These are phyloP conservation scores for Pelargonium cotyledonis DNA, from an alignment of 441 rosid genomes.

Conservation along the genomic window DNA sequence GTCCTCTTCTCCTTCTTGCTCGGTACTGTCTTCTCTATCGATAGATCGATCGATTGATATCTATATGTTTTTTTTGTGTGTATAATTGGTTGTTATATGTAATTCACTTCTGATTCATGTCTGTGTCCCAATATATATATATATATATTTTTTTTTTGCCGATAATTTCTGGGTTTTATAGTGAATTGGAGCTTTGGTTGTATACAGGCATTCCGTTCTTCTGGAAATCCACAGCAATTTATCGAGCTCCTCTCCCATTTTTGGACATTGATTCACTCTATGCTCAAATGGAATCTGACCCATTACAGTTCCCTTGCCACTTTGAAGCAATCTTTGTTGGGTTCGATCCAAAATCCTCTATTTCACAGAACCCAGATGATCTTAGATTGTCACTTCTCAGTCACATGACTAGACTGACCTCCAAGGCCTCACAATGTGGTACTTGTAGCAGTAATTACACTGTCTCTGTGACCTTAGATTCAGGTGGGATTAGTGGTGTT, in stretches of 20 bases:
- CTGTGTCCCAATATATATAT: background rate
- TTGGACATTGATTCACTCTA: conserved; percentile 3
- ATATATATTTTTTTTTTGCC: background rate
- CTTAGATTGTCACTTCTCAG: conserved; percentile 36
- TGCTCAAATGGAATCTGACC: conserved; percentile 12
- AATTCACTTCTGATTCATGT: background rate
- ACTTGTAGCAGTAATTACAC: conserved; percentile 38
- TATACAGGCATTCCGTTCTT: conserved; percentile 58
- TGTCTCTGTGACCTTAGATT: conserved; percentile 48
- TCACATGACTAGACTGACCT: conserved; percentile 25
- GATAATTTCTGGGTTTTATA: background rate
- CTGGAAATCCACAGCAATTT: conserved; percentile 89
- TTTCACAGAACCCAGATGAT: conserved; percentile 24
- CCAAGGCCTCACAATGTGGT: conserved; percentile 33
- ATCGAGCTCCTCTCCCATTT: conserved; percentile 56
- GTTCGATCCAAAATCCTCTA: conserved; percentile 15
- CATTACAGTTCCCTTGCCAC: conserved; percentile 52
- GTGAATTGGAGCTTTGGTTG: background rate
- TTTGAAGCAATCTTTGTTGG: conserved; percentile 30
- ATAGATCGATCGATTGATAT: background rate
- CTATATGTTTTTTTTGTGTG: background rate
- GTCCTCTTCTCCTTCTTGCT: conserved; percentile 65
- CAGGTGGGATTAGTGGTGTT: conserved; percentile 36
- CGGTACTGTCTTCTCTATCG: conserved; percentile 25
- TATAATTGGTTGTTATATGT: background rate